Base-by-base conservation (phyloP, 208 protist species). In the Leishmania turanica region DNA sequence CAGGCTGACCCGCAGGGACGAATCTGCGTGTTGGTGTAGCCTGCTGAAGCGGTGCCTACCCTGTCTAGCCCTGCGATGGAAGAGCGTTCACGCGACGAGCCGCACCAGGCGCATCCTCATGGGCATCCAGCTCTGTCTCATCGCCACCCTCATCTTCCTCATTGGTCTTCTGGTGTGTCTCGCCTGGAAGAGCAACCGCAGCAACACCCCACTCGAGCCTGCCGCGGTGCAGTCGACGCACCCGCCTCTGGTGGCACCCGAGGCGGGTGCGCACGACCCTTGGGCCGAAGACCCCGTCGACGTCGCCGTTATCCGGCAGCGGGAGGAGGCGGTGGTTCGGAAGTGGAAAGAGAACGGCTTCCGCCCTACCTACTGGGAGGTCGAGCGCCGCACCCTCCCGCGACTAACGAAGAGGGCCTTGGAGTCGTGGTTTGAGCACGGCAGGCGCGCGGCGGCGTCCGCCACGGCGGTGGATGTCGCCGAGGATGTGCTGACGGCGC, bases 351-450 rank as follows among this genome's bases (percentile, higher is more conserved):
- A 56, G 37, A 83, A 73, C 17, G 69, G 75, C 51, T 81, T 87
- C 9, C 54, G 15, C 3, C 6, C 73, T 11, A 64, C 84, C 37
- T 88, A 88, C 72, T 81, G 80, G 37, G 81, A 76, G 27, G 45
- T 83, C 6, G 66, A 77, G 24, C 42, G 75, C n/a, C 84, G 84
- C 47, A 40, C 15, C 17, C 45, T 77, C 42, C 84, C 84, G 2
- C 37, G 31, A 24, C 77, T 88, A 3, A 84, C 81, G 4, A 54
- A 27, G 53, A 31, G 34, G 24, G 47, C 53, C 21, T 45, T 88
- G 40, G 42, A 80, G 60, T 60, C 51, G 27, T 82, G 80, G 80
- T 75, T 54, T 27, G 37, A 51, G 15, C 47, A 74, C 4, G 31
- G 42, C 13, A 60, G 54, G 17, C 24, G 27, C 17, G 34, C 40